A percentile compares a stretch with the other conserved stretches of the same genome.
phyloP scores from a whole-genome alignment of 2,329 filamentous ascomycete species.

The Aspergillus novofumigatus region DNA sequence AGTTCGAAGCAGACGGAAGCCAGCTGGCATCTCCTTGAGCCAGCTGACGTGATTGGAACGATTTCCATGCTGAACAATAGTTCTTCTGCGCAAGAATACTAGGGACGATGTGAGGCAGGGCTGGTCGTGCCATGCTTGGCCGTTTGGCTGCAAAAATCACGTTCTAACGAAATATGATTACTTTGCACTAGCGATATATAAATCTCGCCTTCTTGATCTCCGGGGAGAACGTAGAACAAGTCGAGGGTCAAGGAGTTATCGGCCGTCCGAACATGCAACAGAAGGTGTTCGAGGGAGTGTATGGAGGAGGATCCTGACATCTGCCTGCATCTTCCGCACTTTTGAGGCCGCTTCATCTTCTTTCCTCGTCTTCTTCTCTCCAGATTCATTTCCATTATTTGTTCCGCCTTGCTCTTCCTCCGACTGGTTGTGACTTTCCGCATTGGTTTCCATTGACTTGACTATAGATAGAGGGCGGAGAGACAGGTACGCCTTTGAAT shows the following conservation, averaged over 20 bases:
- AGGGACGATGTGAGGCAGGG: slow-evolving; percentile 1
- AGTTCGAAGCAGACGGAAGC: slow-evolving; percentile 90
- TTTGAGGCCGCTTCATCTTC: background rate
- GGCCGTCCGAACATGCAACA: background rate
- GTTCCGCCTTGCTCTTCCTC: background rate
- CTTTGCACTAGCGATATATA: background rate
- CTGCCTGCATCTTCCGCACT: background rate
- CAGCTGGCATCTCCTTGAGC: slow-evolving; percentile 84
- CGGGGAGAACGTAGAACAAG: background rate
- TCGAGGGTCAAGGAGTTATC: background rate
- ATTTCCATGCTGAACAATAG: slow-evolving; percentile 52
- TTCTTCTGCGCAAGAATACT: slow-evolving; percentile 24
- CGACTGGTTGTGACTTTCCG: background rate
- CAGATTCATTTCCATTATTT: background rate
- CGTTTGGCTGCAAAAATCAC: background rate
- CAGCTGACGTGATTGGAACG: slow-evolving; percentile 75
- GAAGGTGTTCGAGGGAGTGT: no score
- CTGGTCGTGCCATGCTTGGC: background rate
- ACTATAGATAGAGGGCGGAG: background rate
- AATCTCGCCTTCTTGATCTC: background rate
- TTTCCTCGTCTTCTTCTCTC: background rate
- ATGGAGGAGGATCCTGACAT: background rate
- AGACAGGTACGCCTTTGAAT: background rate
- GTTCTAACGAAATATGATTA: background rate
- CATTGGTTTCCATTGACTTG: background rate